Base-by-base conservation (phyloP, 2,329 filamentous ascomycete species). In the Aspergillus oerlinghausenensis region DNA sequence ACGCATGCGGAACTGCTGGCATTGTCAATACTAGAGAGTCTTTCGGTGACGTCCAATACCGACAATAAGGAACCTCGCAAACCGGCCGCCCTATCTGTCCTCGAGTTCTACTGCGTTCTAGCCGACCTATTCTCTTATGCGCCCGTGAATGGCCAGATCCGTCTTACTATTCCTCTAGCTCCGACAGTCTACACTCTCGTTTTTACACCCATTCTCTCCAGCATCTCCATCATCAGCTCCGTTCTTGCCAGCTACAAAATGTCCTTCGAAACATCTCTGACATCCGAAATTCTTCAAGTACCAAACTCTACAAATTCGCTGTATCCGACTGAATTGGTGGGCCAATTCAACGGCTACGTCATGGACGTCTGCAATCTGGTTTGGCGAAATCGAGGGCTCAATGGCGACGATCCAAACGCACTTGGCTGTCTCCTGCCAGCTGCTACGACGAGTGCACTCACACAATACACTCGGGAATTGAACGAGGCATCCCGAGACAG, bases 281-380 rank as follows among this genome's bases (percentile, higher is more conserved):
- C 54, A 69, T 80, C 70, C 10, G 67, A 60, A 55, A 65, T 58
- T 9, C 64, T 66, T 53, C 77, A 68, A 59, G 67, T 65, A 63
- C 70, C 63, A 63, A 71, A 62, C 50, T 68, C 51, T 42, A 55
- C 62, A 49, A 65, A 66, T 60, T 71, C 61, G n/a, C 62, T 73
- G 59, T 88, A 87, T 59, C 79, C 84, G 28, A 79, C 82, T 45
- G 74, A 79, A 32, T 83, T 88, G 55, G 83, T 91, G 43, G 83
- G 85, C 61, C 76, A 82, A 25, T 92, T 94, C 76, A 96, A 96
- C 70, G 88, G 88, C 23, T 92, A 88, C 69, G 81, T 95, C 32
- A 92, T 94, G 85, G 91, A 96, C 68, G 82, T 92, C 32, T 92
- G 90, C 77, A 95, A 95, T 69, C 85, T 89, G 51, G 72, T 94